These are phyloP conservation scores for Exophiala aquamarina DNA, from an alignment of 2,329 filamentous ascomycete genomes.

Conservation along the genomic window DNA sequence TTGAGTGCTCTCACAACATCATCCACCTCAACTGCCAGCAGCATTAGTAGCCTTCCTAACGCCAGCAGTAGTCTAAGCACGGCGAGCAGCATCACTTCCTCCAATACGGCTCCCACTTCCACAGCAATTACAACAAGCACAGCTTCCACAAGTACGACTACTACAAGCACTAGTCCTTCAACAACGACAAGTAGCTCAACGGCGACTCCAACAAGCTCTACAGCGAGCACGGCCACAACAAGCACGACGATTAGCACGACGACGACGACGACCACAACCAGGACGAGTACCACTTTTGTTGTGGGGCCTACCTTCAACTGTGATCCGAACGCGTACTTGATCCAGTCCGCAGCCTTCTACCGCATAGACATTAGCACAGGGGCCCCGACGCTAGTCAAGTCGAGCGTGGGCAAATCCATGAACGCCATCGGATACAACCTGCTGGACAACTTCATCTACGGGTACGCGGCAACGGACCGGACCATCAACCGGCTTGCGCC, in stretches of 20 bases:
- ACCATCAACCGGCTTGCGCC: neutral
- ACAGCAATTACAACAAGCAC: no score
- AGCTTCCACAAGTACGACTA: neutral
- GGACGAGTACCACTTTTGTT: no score
- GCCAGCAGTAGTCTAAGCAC: no score
- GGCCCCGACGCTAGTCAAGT: neutral
- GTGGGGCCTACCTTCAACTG: neutral
- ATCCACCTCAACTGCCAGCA: neutral
- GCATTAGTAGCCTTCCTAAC: no score
- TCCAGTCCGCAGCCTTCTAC: neutral
- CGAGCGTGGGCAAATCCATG: neutral
- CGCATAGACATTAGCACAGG: neutral
- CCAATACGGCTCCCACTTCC: no score
- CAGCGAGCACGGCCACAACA: neutral
- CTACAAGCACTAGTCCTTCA: neutral
- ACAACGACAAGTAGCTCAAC: neutral
- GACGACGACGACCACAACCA: neutral
- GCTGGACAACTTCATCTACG: neutral
- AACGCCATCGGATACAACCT: neutral
- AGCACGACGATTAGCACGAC: no score
- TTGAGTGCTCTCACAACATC: neutral
- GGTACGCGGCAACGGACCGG: neutral
- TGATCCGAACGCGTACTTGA: neutral
- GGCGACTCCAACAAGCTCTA: constrained; percentile 26
- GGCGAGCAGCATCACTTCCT: no score